Percentiles rank a stretch among this genome's conserved stretches.
Evolutionary conservation across 768 basidiomycete species (phyloP).

Genomic region (Mycena floridula): DNA sequence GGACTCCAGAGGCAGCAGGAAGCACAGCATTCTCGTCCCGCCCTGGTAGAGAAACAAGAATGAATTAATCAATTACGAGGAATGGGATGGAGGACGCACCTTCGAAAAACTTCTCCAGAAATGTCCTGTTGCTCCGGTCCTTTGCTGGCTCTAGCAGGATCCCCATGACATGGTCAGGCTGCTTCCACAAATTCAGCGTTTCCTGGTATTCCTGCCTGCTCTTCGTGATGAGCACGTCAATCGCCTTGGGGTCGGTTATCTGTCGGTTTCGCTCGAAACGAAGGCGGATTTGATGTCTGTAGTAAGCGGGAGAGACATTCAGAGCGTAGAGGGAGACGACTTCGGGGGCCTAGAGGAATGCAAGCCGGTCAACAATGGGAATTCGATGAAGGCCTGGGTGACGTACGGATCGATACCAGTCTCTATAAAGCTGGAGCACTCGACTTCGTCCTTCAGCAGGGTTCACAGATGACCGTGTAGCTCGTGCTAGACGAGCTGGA

Average conservation of each 20-base stretch:
- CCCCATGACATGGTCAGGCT: constrained; percentile 73
- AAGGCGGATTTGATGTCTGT: constrained; percentile 79
- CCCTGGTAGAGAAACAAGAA: constrained; percentile 35
- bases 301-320: constrained; percentile 65
- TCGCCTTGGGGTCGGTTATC: constrained; percentile 72
- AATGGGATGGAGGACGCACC: constrained; percentile 43
- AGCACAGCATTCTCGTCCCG: constrained; percentile 68
- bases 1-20: constrained; percentile 60
- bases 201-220: constrained; percentile 87
- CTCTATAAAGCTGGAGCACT: constrained; percentile 76
- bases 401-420: constrained; percentile 90
- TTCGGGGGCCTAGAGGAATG: constrained; percentile 84
- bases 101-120: constrained; percentile 81
- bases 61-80: not conserved
- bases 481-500: constrained; percentile 78
- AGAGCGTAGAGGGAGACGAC: constrained; percentile 79
- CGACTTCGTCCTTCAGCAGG: constrained; percentile 59
- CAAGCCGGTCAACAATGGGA: constrained; percentile 3
- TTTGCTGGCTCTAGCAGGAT: constrained; percentile 49
- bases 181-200: constrained; percentile 92
- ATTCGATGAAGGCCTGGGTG: constrained; percentile 1
- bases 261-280: constrained; percentile 83
- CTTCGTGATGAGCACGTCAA: constrained; percentile 86
- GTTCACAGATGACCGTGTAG: constrained; percentile 51
- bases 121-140: constrained; percentile 43